phyloP scores from a whole-genome alignment of 495 filamentous ascomycete genomes.

The Usnea hakonensis region DNA sequence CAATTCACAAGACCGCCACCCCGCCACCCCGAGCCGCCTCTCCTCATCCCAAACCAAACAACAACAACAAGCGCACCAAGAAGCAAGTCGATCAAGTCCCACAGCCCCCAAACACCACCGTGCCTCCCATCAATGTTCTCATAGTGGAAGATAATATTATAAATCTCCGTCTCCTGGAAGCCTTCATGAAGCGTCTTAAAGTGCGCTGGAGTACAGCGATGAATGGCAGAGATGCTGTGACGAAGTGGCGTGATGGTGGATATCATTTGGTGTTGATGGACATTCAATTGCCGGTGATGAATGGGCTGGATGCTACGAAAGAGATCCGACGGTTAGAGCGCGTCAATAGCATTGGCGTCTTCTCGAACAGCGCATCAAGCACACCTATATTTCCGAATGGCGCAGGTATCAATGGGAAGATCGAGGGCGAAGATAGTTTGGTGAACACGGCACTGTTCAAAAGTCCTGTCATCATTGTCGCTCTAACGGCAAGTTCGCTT shows the following conservation, averaged over 20 bases:
- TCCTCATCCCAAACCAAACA: constrained; percentile 39
- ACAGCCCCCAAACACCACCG: constrained; percentile 32
- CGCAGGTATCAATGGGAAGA: constrained; percentile 23
- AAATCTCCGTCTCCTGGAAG: constrained; percentile 85
- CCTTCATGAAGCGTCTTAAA: constrained; percentile 92
- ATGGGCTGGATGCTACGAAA: constrained; percentile 88
- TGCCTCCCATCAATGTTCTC: constrained; percentile 93
- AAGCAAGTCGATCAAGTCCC: constrained; percentile 34
- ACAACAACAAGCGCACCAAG: constrained; percentile 19
- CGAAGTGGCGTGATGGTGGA: constrained; percentile 88
- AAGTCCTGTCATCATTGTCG: constrained; percentile 94
- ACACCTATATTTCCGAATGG: constrained; percentile 27
- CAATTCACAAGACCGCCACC: constrained; percentile 37
- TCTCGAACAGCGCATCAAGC: constrained; percentile 41
- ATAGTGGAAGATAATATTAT: constrained; percentile 99
- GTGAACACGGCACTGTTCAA: constrained; percentile 71
- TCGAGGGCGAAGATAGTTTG: constrained; percentile 57
- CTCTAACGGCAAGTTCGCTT: constrained; percentile 83
- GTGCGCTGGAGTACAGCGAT: constrained; percentile 97
- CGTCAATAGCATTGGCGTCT: constrained; percentile 83
- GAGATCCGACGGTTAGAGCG: constrained; percentile 88
- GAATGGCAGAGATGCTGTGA: constrained; percentile 87
- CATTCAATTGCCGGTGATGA: constrained; percentile 97
- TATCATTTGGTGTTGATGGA: constrained; percentile 98
- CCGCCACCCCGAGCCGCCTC: constrained; percentile 54